A percentile compares a stretch with the other conserved stretches of the same genome.
phyloP scores from a whole-genome alignment of 768 basidiomycete genomes.

The Pleurotus salmoneostramineus region DNA sequence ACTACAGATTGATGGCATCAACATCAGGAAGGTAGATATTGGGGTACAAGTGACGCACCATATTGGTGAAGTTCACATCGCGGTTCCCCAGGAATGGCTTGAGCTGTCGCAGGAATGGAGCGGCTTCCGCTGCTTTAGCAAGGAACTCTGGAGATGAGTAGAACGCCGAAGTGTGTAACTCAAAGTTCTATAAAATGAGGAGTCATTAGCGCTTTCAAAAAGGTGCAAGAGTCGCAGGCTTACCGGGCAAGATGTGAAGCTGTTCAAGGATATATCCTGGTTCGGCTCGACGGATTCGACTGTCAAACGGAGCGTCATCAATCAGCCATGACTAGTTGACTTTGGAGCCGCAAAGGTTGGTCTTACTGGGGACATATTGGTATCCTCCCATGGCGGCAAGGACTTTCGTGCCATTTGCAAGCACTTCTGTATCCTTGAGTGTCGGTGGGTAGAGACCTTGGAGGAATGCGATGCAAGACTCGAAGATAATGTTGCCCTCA shows the following conservation, averaged over 20 bases:
- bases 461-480: constrained; percentile 46
- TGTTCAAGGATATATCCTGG: constrained; percentile 41
- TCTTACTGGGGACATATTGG: constrained; percentile 23
- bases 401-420: constrained; percentile 47
- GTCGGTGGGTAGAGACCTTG: constrained; percentile 52
- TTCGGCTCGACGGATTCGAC: constrained; percentile 44
- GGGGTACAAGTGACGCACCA: constrained; percentile 24
- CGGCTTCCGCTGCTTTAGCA: constrained; percentile 27
- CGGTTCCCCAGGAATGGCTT: constrained; percentile 36
- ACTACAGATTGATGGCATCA: constrained; percentile 22
- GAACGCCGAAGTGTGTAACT: constrained; percentile 31
- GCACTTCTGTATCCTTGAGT: constrained; percentile 28
- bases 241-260: constrained; percentile 42
- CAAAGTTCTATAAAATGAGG: constrained; percentile 25
- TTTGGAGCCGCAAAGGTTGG: too few relatives aligned
- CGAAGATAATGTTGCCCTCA: constrained; percentile 48
- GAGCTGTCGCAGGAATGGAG: constrained; percentile 32
- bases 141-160: constrained; percentile 36
- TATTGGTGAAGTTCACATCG: constrained; percentile 30
- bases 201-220: background rate
- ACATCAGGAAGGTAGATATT: too few relatives aligned
- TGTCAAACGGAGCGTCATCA: constrained; percentile 3
- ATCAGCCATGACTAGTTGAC: background rate
- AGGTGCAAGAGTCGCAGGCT: constrained; percentile 1
- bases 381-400: constrained; percentile 46